These are phyloP conservation scores for Posidonia oceanica DNA, from an alignment of 116 monocot genomes.

Conservation along the genomic window DNA sequence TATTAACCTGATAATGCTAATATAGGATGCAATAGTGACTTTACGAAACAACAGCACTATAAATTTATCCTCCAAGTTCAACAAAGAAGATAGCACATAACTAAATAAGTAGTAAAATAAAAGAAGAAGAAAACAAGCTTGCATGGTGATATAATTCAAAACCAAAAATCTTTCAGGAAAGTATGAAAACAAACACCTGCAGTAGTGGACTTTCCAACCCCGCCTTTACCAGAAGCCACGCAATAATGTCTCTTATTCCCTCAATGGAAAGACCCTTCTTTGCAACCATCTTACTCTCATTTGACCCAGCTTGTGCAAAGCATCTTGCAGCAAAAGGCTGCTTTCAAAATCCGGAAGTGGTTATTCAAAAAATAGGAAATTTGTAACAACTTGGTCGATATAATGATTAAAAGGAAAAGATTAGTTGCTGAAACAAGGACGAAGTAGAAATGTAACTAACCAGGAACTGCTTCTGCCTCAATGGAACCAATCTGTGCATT, in stretches of 20 bases:
- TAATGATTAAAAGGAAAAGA: background rate
- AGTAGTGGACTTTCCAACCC: slow-evolving; percentile 94
- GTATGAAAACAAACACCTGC: slow-evolving; percentile 38
- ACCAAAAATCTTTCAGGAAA: background rate
- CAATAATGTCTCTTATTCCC: slow-evolving; percentile 77
- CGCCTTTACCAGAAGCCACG: slow-evolving; percentile 92
- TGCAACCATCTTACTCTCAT: background rate
- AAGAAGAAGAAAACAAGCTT: too few relatives aligned
- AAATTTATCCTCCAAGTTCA: too few relatives aligned
- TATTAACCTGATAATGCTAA: too few relatives aligned
- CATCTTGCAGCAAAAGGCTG: background rate
- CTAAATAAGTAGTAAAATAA: too few relatives aligned
- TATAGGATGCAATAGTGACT: too few relatives aligned
- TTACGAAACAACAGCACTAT: too few relatives aligned
- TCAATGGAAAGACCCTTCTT: slow-evolving; percentile 30
- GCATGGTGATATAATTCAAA: too few relatives aligned
- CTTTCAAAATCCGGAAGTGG: background rate
- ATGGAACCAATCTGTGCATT: background rate
- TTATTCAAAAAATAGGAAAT: background rate
- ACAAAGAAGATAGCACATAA: too few relatives aligned
- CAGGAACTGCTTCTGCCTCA: background rate
- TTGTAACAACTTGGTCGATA: background rate
- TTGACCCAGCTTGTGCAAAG: background rate
- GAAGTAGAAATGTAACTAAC: background rate
- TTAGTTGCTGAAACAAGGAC: background rate